Percentiles rank a stretch among this genome's conserved stretches.
Conservation (phyloP, 768 basidiomycete genomes). For the Calocybe indica region DNA sequence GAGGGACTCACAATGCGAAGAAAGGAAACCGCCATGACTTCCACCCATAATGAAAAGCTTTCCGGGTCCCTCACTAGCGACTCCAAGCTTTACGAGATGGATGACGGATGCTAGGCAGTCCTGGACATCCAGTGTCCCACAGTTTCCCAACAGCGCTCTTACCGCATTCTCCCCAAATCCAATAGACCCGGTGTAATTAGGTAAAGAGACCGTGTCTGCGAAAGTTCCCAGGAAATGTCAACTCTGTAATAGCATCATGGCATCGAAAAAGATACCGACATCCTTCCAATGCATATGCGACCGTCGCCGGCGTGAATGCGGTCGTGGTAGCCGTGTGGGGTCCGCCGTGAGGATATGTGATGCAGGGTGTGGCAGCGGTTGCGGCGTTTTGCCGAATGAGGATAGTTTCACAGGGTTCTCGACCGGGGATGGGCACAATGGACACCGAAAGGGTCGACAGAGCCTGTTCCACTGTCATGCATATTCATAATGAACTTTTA, state of each 20-base stretch:
- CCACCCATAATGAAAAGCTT: constrained; percentile 58
- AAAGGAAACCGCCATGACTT: constrained; percentile 66
- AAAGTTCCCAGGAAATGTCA: background rate
- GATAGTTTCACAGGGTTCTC: constrained; percentile 48
- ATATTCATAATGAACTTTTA: background rate
- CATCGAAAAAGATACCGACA: constrained; percentile 34
- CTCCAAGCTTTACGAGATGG: constrained; percentile 42
- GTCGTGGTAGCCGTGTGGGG: constrained; percentile 48
- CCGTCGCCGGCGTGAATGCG: constrained; percentile 36
- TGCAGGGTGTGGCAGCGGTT: constrained; percentile 31
- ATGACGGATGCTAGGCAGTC: constrained; percentile 54
- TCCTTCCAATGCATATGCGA: constrained; percentile 50
- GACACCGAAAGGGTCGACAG: constrained; percentile 34
- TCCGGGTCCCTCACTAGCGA: constrained; percentile 42
- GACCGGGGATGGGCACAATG: constrained; percentile 44
- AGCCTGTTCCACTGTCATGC: constrained; percentile 31
- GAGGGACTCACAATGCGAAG: constrained; percentile 45
- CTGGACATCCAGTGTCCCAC: constrained; percentile 59
- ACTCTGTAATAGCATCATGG: background rate
- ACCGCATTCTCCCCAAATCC: constrained; percentile 65
- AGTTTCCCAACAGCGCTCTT: constrained; percentile 46
- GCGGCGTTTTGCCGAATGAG: constrained; percentile 30
- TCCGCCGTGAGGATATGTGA: constrained; percentile 58
- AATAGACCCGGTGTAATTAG: constrained; percentile 64
- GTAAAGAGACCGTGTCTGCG: constrained; percentile 51